Conservation (phyloP, 1,139 yeast species). For the Debaryomycetaceae sp. region DNA sequence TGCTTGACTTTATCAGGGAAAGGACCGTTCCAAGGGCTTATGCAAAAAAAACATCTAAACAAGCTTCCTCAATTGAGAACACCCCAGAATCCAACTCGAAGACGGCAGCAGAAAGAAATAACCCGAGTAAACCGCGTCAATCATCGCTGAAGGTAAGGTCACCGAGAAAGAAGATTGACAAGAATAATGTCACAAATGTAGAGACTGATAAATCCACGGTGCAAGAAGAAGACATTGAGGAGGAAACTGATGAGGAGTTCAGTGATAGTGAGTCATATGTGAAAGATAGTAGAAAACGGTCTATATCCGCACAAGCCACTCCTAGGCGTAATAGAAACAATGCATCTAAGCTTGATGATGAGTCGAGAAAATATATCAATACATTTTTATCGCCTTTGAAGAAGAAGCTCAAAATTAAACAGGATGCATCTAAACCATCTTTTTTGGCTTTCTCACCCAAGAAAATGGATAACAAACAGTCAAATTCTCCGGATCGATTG, state of each 20-base stretch:
- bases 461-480: conserved; percentile 8
- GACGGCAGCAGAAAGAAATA: conserved; percentile 1
- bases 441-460: conserved; percentile 23
- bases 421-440: conserved; percentile 21
- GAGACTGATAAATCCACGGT: conserved; percentile 6
- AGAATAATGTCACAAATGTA: conserved; percentile 3
- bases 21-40: conserved; percentile 24
- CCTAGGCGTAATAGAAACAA: conserved; percentile 6
- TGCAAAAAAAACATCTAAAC: conserved; percentile 5
- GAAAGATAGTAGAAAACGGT: conserved; percentile 3
- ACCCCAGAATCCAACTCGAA: conserved; percentile 5
- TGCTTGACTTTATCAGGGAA: conserved; percentile 21
- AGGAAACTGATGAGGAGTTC: conserved; percentile 8
- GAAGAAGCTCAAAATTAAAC: conserved; percentile 23
- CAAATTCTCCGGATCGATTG: conserved; percentile 1
- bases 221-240: conserved; percentile 5
- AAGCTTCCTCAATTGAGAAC: conserved; percentile 2
- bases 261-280: conserved; percentile 4
- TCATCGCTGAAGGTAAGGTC: conserved; percentile 1
- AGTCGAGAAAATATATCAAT: conserved; percentile 14
- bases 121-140: conserved; percentile 1
- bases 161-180: conserved; percentile 1
- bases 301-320: conserved; percentile 2
- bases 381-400: conserved; percentile 28
- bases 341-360: conserved; percentile 8